Percentiles rank a stretch among this genome's conserved stretches.
These are phyloP conservation scores for Cryphonectria nitschkei DNA, from an alignment of 2,329 filamentous ascomycete species.

Conservation along the genomic window DNA sequence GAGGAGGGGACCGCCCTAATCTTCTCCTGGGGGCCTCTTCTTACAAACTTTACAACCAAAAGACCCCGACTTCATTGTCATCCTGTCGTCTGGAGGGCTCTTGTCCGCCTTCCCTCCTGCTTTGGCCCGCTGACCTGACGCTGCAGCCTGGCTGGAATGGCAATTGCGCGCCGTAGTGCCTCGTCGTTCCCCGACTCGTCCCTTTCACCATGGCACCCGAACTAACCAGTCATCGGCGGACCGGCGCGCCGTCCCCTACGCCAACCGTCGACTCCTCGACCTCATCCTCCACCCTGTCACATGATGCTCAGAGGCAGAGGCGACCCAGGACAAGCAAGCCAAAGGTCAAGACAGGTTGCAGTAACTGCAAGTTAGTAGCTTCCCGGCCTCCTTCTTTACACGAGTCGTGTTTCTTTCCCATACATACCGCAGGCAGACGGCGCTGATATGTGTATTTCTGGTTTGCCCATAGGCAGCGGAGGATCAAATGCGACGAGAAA, in stretches of 20 bases:
- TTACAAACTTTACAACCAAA: background rate
- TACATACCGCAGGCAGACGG: background rate
- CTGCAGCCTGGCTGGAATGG: constrained; percentile 22
- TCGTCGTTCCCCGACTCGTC: constrained; percentile 9
- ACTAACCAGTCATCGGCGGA: constrained; percentile 13
- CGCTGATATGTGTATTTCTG: constrained; percentile 26
- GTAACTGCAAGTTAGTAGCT: constrained; percentile 70
- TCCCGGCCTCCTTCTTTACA: background rate
- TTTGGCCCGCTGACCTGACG: background rate
- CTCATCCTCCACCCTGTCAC: constrained; percentile 34
- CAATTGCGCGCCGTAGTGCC: constrained; percentile 14
- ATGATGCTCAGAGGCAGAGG: constrained; percentile 36
- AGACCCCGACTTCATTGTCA: background rate
- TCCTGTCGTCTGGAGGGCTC: background rate
- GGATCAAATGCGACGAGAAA: constrained; percentile 69
- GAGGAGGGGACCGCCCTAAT: background rate
- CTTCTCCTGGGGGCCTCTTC: background rate
- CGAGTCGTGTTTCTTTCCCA: constrained; percentile 17
- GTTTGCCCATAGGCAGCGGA: constrained; percentile 51
- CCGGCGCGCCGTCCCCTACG: constrained; percentile 22
- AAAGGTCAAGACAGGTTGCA: constrained; percentile 69
- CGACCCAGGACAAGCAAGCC: constrained; percentile 58
- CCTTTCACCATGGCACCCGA: constrained; percentile 22
- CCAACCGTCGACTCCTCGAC: constrained; percentile 21
- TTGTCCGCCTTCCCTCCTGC: background rate